Evolutionary conservation across 2,329 filamentous ascomycete species (phyloP), one percentile per base, ranked within the genome.

Genomic region (Cytospora leucostoma): DNA sequence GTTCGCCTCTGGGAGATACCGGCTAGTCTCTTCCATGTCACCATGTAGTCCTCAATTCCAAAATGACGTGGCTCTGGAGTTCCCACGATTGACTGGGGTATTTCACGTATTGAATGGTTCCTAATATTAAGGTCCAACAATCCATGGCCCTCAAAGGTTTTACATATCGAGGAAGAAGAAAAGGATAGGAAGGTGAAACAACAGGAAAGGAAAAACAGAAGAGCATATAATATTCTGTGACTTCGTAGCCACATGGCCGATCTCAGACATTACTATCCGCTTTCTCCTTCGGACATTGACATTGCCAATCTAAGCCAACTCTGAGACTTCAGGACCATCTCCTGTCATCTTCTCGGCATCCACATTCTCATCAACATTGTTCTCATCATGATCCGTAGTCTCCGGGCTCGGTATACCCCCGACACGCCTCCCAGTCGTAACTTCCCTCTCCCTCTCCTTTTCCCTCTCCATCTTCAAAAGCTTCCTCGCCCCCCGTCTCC

Each of bases 401-500:
- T 35, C 51, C 51, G 53, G 38, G 27, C 19, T 19, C n/a, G 19
- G 5, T 19, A 21, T 12, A 33, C 32, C 33, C 1, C 47, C 59
- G 3, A n/a, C 21, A 19, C 34, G 51, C 52, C 33, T 61, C 35
- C 34, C n/a, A n/a, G n/a, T 13, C 33, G 33, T 33, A 35, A 27
- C 37, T 27, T 3, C 27, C 32, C 13, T 34, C 11, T 52, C 40
- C 21, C 34, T 19, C 8, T 21, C 34, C 55, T 52, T 60, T 4
- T 53, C 62, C 5, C 15, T 63, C 53, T 65, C 67, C 50, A 58
- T 62, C 35, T 61, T 61, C 66, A 62, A 64, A 54, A 62, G 27
- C 37, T 71, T 77, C 67, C 73, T 78, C 50, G 69, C 70, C 67
- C 76, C 74, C 69, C 77, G 79, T 72, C 76, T 79, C 60, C 70